These are phyloP conservation scores for Anisodus tanguticus DNA, from an alignment of 257 asterid species.

Conservation along the genomic window DNA sequence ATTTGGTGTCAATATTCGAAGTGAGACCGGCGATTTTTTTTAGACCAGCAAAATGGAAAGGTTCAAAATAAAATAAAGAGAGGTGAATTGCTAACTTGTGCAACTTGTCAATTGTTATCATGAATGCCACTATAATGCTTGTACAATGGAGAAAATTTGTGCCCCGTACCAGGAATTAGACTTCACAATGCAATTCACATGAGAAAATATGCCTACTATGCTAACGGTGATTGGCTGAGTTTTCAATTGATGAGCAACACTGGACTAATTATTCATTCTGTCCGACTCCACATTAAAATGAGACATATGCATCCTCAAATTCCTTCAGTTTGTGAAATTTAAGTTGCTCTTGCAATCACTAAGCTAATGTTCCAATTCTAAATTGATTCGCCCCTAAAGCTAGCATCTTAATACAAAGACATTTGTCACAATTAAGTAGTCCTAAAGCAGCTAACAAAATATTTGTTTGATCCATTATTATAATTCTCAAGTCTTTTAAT, in stretches of 20 bases:
- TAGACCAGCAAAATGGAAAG: background rate
- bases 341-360: background rate
- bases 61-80: background rate
- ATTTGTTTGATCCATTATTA: background rate
- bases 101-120: slow-evolving; percentile 23
- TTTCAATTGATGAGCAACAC: background rate
- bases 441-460: background rate
- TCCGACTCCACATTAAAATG: background rate
- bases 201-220: background rate
- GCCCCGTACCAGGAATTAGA: background rate
- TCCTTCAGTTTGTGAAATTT: background rate
- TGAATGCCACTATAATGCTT: background rate
- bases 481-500: background rate
- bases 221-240: background rate
- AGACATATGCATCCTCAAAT: background rate
- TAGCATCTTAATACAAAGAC: background rate
- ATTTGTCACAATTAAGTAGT: background rate
- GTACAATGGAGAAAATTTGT: background rate
- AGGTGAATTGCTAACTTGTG: background rate
- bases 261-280: background rate
- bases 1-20: slow-evolving; percentile 8
- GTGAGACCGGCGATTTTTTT: background rate
- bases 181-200: background rate
- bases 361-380: background rate
- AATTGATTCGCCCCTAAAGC: background rate